These are phyloP conservation scores for Populus tomentosa DNA, from an alignment of 441 rosid species.

Conservation along the genomic window DNA sequence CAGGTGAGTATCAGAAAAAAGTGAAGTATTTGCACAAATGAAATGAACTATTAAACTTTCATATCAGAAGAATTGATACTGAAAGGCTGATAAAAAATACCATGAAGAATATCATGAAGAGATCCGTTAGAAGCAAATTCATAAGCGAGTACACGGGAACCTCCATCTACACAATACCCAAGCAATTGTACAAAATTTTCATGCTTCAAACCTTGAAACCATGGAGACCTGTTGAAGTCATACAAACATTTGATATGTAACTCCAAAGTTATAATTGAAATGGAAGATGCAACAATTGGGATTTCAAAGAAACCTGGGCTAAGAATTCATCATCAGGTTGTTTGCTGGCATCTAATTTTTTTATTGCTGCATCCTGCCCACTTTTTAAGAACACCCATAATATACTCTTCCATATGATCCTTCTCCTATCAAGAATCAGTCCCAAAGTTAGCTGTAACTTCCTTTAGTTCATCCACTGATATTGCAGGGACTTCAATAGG, in stretches of 20 bases:
- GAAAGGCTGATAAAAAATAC: constrained; percentile 31
- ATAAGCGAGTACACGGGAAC: constrained; percentile 76
- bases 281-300: background rate
- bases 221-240: constrained; percentile 49
- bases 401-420: constrained; percentile 96
- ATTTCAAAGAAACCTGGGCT: constrained; percentile 19
- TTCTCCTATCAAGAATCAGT: constrained; percentile 77
- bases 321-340: constrained; percentile 69
- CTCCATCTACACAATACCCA: constrained; percentile 87
- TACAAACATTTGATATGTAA: constrained; percentile 9
- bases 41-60: background rate
- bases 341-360: constrained; percentile 75
- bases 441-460: constrained; percentile 72
- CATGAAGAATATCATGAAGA: constrained; percentile 90
- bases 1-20: background rate
- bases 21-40: background rate
- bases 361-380: constrained; percentile 72
- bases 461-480: constrained; percentile 65
- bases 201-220: constrained; percentile 78
- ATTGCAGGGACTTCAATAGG: constrained; percentile 85
- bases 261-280: background rate
- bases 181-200: constrained; percentile 83
- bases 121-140: constrained; percentile 99
- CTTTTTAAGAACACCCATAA: constrained; percentile 57
- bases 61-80: background rate